Evolutionary conservation across 306 rosid species (phyloP).

Genomic region (Coriaria nepalensis): DNA sequence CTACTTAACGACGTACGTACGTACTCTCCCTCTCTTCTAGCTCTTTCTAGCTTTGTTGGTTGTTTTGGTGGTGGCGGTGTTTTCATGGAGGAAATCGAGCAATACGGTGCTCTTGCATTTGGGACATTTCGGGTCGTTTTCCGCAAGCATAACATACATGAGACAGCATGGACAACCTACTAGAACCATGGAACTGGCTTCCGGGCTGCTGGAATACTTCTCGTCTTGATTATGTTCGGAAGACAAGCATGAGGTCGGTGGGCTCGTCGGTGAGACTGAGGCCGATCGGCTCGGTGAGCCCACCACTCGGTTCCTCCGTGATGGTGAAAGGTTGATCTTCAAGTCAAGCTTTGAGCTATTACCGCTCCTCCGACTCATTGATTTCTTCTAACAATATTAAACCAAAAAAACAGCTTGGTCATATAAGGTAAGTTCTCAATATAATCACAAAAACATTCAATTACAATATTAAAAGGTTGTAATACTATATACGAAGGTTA

Average conservation of each 20-base stretch:
- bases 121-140: slow-evolving; percentile 73
- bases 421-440: not conserved
- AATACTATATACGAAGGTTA: not conserved
- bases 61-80: slow-evolving; percentile 14
- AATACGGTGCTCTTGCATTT: slow-evolving; percentile 89
- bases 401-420: not conserved
- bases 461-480: not conserved
- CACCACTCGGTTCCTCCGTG: slow-evolving; percentile 32
- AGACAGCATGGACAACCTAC: slow-evolving; percentile 85
- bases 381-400: slow-evolving; percentile 6
- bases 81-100: slow-evolving; percentile 62
- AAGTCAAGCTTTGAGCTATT: slow-evolving; percentile 61
- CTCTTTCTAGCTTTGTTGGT: slow-evolving; percentile 28
- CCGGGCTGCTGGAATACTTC: slow-evolving; percentile 46
- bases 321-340: slow-evolving; percentile 83
- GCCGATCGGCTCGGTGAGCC: slow-evolving; percentile 53
- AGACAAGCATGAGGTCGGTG: slow-evolving; percentile 73
- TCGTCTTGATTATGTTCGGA: slow-evolving; percentile 55
- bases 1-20: no score
- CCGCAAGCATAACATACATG: slow-evolving; percentile 85
- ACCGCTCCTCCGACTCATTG: slow-evolving; percentile 62
- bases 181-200: slow-evolving; percentile 62
- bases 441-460: no score
- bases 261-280: slow-evolving; percentile 53
- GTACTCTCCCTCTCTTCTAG: slow-evolving; percentile 16